Conservation (phyloP, 192 early-diverging fungal genomes). For the Podochytrium sp. region DNA sequence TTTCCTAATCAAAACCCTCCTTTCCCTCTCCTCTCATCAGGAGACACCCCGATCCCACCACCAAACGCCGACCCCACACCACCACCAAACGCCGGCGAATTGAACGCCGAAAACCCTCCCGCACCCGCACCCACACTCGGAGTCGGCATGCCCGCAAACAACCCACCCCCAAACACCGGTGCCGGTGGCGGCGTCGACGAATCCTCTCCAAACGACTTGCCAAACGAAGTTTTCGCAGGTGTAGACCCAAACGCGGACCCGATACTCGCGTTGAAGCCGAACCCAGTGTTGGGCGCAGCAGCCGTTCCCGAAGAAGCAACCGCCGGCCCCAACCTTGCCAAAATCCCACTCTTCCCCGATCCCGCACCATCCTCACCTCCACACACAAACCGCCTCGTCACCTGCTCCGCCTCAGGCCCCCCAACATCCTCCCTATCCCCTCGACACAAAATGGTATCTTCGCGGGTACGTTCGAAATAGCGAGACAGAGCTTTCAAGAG, state of each 20-base stretch:
- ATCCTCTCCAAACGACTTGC: neutral
- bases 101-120: neutral
- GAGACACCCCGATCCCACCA: neutral
- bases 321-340: neutral
- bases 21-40: too few relatives aligned
- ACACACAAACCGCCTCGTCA: neutral
- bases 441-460: constrained; percentile 10
- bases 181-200: neutral
- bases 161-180: neutral
- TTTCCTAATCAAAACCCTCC: too few relatives aligned
- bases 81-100: neutral
- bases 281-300: neutral
- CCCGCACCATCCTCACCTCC: neutral
- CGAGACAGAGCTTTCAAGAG: neutral
- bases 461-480: neutral
- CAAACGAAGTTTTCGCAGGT: neutral
- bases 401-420: neutral
- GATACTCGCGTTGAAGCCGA: neutral
- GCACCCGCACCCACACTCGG: neutral
- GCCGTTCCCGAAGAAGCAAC: neutral
- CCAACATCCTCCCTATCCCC: neutral
- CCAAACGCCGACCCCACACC: neutral
- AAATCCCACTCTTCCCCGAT: neutral
- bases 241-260: neutral
- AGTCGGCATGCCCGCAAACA: neutral